These are phyloP conservation scores for Hanseniaspora valbyensis DNA, from an alignment of 805 yeast genomes.

Conservation along the genomic window DNA sequence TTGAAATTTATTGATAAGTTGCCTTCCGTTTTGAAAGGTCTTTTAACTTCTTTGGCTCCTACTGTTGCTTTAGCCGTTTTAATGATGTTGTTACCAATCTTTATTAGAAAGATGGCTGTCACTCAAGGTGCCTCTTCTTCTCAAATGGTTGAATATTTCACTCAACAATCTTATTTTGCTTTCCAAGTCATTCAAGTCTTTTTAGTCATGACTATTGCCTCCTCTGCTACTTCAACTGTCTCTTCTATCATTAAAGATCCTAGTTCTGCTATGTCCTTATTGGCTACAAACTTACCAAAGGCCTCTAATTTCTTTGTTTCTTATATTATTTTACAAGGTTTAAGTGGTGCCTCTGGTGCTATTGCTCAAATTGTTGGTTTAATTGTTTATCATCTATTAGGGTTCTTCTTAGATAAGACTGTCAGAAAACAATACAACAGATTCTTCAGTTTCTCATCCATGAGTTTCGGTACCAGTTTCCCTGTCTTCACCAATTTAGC, in stretches of 20 bases:
- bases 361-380: slow-evolving; percentile 52
- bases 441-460: slow-evolving; percentile 41
- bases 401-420: slow-evolving; percentile 48
- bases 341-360: slow-evolving; percentile 53
- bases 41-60: slow-evolving; percentile 60
- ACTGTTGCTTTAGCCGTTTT: slow-evolving; percentile 53
- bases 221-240: slow-evolving; percentile 60
- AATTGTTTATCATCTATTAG: slow-evolving; percentile 47
- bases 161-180: slow-evolving; percentile 58
- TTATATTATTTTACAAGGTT: slow-evolving; percentile 58
- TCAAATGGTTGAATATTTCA: slow-evolving; percentile 50
- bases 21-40: slow-evolving; percentile 46
- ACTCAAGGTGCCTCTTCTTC: slow-evolving; percentile 46
- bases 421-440: slow-evolving; percentile 58
- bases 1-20: slow-evolving; percentile 46
- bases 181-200: slow-evolving; percentile 65
- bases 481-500: slow-evolving; percentile 67
- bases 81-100: slow-evolving; percentile 55
- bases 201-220: slow-evolving; percentile 57
- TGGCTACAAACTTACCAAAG: slow-evolving; percentile 61
- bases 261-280: slow-evolving; percentile 42
- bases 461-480: slow-evolving; percentile 65
- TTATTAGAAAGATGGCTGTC: slow-evolving; percentile 53
- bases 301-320: slow-evolving; percentile 65
- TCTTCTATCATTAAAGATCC: slow-evolving; percentile 53